These are phyloP conservation scores for Apostasia shenzhenica DNA, from an alignment of 106 monocot species.

Conservation along the genomic window DNA sequence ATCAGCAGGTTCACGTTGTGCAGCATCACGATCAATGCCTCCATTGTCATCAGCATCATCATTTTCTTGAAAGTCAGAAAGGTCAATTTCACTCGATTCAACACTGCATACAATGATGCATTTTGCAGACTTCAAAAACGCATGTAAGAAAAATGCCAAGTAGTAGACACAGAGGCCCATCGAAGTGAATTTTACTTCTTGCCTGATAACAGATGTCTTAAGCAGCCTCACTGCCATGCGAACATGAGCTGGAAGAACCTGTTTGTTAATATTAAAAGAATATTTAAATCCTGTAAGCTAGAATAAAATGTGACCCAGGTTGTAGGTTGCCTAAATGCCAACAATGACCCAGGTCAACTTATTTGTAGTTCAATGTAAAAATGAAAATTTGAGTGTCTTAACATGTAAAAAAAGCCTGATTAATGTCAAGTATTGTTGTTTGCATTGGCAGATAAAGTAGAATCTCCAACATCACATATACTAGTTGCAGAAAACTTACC, in stretches of 20 bases:
- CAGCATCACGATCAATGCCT: constrained; percentile 24
- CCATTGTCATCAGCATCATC: constrained; percentile 39
- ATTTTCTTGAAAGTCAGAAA: constrained; percentile 92
- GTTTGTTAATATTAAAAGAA: neutral
- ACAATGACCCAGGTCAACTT: too few species aligned
- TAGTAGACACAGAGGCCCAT: neutral
- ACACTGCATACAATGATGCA: constrained; percentile 52
- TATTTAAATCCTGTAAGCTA: too few species aligned
- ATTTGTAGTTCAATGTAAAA: too few species aligned
- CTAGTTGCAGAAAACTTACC: constrained; percentile 22
- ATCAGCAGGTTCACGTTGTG: constrained; percentile 20
- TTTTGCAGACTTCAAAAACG: neutral
- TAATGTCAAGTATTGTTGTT: too few species aligned
- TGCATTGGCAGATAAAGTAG: too few species aligned
- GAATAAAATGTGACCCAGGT: too few species aligned
- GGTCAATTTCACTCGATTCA: constrained; percentile 96
- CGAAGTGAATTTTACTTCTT: constrained; percentile 11
- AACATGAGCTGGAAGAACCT: constrained; percentile 67
- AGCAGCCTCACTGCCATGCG: constrained; percentile 85
- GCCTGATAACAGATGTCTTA: constrained; percentile 96
- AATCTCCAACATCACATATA: too few species aligned
- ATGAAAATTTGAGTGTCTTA: too few species aligned
- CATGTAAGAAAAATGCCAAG: neutral
- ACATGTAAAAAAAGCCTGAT: too few species aligned
- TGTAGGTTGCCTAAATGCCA: too few species aligned